Evolutionary conservation across 179 eudicot species (phyloP).

Genomic region (Vitellaria paradoxa): DNA sequence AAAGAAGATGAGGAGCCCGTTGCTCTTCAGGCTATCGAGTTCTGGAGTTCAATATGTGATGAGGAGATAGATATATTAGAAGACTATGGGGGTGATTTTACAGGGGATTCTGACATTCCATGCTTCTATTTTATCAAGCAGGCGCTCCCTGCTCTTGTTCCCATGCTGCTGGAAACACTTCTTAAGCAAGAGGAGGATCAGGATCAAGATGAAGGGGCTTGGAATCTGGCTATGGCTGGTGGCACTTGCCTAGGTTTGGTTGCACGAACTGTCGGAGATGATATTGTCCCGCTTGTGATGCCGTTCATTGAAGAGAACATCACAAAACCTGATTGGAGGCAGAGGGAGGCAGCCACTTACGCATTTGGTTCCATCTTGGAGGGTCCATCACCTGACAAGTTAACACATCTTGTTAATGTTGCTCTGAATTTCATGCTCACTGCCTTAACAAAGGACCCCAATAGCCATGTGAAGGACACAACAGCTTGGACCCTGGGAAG

Average conservation of each 20-base stretch:
- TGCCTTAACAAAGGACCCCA: slow-evolving; percentile 84
- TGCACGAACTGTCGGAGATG: slow-evolving; percentile 92
- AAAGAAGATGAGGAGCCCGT: slow-evolving; percentile 94
- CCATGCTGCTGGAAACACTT: slow-evolving; percentile 87
- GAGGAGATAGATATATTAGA: slow-evolving; percentile 94
- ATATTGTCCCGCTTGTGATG: slow-evolving; percentile 92
- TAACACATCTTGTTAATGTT: slow-evolving; percentile 73
- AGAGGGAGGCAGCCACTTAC: slow-evolving; percentile 92
- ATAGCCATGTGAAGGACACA: slow-evolving; percentile 95
- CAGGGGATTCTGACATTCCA: slow-evolving; percentile 90
- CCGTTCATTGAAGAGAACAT: slow-evolving; percentile 91
- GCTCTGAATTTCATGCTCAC: slow-evolving; percentile 88
- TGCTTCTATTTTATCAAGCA: slow-evolving; percentile 95
- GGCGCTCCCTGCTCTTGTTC: slow-evolving; percentile 95
- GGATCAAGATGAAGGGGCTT: slow-evolving; percentile 97
- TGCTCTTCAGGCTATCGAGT: slow-evolving; percentile 94
- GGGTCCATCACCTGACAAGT: slow-evolving; percentile 93
- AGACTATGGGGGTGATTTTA: slow-evolving; percentile 82
- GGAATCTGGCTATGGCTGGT: slow-evolving; percentile 99
- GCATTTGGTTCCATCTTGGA: slow-evolving; percentile 97
- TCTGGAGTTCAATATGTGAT: slow-evolving; percentile 98
- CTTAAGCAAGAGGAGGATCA: slow-evolving; percentile 98
- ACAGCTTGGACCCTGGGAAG: slow-evolving; percentile 99
- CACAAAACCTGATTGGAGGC: slow-evolving; percentile 88
- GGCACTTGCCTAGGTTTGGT: slow-evolving; percentile 97